A percentile compares a stretch with the other conserved stretches of the same genome.
These are phyloP conservation scores for Pilaira anomala DNA, from an alignment of 192 early-diverging fungal genomes.

Conservation along the genomic window DNA sequence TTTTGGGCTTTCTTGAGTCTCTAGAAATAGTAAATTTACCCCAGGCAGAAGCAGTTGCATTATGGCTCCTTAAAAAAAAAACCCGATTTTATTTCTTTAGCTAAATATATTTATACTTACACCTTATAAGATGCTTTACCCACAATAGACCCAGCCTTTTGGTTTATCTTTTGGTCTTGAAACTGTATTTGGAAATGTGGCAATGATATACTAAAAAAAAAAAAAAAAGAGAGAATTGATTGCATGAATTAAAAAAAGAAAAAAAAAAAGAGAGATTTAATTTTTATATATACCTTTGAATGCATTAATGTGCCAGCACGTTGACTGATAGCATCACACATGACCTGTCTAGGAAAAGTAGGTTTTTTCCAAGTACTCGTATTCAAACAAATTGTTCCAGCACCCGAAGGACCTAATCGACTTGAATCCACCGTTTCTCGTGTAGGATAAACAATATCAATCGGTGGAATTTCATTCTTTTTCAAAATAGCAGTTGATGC, in stretches of 20 bases:
- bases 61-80: constrained; percentile 29
- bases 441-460: constrained; percentile 46
- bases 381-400: constrained; percentile 36
- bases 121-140: no score
- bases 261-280: background rate
- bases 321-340: constrained; percentile 33
- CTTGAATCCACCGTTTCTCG: constrained; percentile 34
- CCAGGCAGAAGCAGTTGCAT: constrained; percentile 34
- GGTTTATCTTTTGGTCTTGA: background rate
- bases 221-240: background rate
- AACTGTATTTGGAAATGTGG: constrained; percentile 9
- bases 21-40: constrained; percentile 20
- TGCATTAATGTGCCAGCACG: constrained; percentile 37
- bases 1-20: constrained; percentile 22
- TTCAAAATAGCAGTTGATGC: background rate
- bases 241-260: constrained; percentile 21
- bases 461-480: constrained; percentile 24
- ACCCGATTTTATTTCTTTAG: no score
- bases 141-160: constrained; percentile 34
- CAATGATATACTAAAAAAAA: constrained; percentile 34
- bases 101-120: no score
- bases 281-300: constrained; percentile 30
- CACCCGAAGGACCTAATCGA: constrained; percentile 33
- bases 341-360: constrained; percentile 32
- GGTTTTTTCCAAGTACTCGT: constrained; percentile 28